Percentiles rank a stretch among this genome's conserved stretches.
Evolutionary conservation across 169 alveolate genomes (phyloP).

Genomic region (Theileria parva): DNA sequence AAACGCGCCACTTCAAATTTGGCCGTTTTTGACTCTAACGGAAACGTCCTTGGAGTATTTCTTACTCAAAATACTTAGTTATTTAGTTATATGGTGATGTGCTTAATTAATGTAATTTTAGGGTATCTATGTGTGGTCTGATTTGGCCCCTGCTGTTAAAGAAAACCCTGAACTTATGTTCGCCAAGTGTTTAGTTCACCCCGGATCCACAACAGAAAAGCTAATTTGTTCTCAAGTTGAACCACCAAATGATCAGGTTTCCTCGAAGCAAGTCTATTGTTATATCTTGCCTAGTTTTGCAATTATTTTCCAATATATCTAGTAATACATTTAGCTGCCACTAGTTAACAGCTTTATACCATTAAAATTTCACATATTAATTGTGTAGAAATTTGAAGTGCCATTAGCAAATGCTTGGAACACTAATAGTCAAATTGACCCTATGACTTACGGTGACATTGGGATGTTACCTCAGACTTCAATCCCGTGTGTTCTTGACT

Average conservation of each 20-base stretch:
- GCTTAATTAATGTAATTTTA: constrained; percentile 13
- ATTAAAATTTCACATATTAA: not conserved
- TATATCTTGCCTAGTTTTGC: not conserved
- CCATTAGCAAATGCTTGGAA: constrained; percentile 83
- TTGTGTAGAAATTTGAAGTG: constrained; percentile 77
- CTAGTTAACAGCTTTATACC: constrained; percentile 2
- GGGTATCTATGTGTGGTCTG: constrained; percentile 90
- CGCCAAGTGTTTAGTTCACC: constrained; percentile 88
- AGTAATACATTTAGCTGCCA: not conserved
- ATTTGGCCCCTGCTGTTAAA: constrained; percentile 86
- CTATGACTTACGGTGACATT: constrained; percentile 87
- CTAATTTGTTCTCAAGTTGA: constrained; percentile 82
- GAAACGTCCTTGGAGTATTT: constrained; percentile 23
- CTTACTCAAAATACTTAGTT: not conserved
- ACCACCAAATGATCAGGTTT: constrained; percentile 70
- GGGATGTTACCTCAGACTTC: constrained; percentile 86
- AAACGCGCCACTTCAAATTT: constrained; percentile 62
- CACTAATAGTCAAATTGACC: constrained; percentile 85
- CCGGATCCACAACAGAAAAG: constrained; percentile 80
- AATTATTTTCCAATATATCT: no score
- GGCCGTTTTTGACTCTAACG: constrained; percentile 52
- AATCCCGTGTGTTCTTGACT: constrained; percentile 85
- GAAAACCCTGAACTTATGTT: constrained; percentile 86
- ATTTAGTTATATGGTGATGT: not conserved
- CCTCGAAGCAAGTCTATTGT: constrained; percentile 9